These are phyloP conservation scores for Solanum medicagineum DNA, from an alignment of 257 asterid species.

Conservation along the genomic window DNA sequence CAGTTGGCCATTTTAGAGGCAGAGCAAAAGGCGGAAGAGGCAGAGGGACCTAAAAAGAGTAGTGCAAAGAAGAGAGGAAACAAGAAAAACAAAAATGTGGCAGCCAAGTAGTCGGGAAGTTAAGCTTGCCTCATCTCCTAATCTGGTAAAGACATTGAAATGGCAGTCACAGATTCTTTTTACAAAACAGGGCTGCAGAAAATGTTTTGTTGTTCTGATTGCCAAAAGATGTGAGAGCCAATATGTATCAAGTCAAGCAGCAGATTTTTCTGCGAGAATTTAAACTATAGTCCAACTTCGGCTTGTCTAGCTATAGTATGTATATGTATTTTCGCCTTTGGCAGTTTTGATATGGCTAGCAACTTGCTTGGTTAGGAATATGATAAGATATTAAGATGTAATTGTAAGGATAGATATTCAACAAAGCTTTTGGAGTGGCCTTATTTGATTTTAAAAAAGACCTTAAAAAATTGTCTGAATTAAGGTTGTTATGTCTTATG, in stretches of 20 bases:
- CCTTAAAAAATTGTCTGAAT: not conserved
- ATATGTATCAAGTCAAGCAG: not conserved
- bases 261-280: not conserved
- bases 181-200: not conserved
- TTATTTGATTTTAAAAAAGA: not conserved
- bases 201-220: not conserved
- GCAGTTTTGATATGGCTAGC: not conserved
- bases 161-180: not conserved
- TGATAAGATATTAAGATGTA: not conserved
- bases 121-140: not conserved
- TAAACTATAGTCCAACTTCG: not conserved
- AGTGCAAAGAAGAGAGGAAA: constrained; percentile 51
- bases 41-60: constrained; percentile 50
- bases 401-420: not conserved
- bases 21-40: constrained; percentile 92
- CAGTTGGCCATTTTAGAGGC: constrained; percentile 90
- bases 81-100: constrained; percentile 43
- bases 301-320: not conserved
- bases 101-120: constrained; percentile 22
- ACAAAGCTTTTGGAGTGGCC: not conserved
- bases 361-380: not conserved
- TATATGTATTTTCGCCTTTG: not conserved
- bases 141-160: not conserved
- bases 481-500: not conserved
- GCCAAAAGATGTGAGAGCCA: not conserved